phyloP scores from a whole-genome alignment of 2,329 filamentous ascomycete species.

The Aureobasidium mangrovei region DNA sequence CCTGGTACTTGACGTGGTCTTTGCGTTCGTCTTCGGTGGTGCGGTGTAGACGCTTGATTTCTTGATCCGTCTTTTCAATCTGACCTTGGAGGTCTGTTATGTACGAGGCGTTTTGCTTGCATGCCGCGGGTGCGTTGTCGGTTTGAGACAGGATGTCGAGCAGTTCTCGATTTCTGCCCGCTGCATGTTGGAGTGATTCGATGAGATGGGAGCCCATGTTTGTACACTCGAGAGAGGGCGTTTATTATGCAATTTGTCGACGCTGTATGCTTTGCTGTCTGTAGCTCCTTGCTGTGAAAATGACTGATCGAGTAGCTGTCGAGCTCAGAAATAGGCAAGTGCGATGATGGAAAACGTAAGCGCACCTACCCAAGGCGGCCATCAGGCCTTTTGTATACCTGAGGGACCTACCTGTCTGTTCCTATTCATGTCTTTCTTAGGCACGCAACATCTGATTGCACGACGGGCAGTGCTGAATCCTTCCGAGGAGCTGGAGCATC shows the following conservation, averaged over 20 bases:
- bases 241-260: not conserved
- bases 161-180: constrained; percentile 29
- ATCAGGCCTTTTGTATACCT: too few species aligned
- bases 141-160: constrained; percentile 41
- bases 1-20: constrained; percentile 46
- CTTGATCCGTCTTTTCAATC: constrained; percentile 29
- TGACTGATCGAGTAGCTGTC: too few species aligned
- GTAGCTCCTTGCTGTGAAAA: too few species aligned
- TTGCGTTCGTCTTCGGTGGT: constrained; percentile 41
- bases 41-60: constrained; percentile 33
- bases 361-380: too few species aligned
- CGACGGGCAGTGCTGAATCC: constrained; percentile 7
- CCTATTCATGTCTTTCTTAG: too few species aligned
- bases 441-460: not conserved
- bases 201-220: constrained; percentile 2
- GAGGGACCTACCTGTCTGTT: too few species aligned
- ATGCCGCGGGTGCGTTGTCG: constrained; percentile 39
- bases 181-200: not conserved
- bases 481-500: not conserved
- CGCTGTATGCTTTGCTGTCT: too few species aligned
- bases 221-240: not conserved
- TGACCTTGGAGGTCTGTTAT: constrained; percentile 40
- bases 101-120: constrained; percentile 39
- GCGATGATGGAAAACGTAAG: too few species aligned
- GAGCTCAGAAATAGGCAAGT: too few species aligned